Evolutionary conservation across 108 stramenopile genomes (phyloP).

Genomic region (Nitzschia sp.): DNA sequence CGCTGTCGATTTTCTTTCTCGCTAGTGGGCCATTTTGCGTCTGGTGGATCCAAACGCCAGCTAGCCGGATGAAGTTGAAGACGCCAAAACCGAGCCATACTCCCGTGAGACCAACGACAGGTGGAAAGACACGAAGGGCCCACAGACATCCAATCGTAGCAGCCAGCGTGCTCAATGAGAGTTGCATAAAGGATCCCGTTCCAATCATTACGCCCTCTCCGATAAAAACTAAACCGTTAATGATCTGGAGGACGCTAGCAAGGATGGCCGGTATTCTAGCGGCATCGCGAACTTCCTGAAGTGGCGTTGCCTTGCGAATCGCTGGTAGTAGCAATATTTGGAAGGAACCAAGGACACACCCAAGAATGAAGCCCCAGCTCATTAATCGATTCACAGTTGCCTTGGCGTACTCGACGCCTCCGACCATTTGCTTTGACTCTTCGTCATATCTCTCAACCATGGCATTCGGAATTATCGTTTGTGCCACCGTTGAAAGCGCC

Average conservation of each 20-base stretch:
- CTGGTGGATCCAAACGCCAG: conserved; percentile 82
- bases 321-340: conserved; percentile 76
- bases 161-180: conserved; percentile 68
- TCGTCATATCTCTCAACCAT: conserved; percentile 67
- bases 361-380: conserved; percentile 82
- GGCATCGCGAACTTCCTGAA: conserved; percentile 83
- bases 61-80: conserved; percentile 71
- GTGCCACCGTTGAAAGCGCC: conserved; percentile 80
- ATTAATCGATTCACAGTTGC: conserved; percentile 75
- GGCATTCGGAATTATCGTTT: conserved; percentile 83
- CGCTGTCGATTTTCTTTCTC: conserved; percentile 35
- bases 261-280: conserved; percentile 75
- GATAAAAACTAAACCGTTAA: conserved; percentile 88
- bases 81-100: conserved; percentile 89
- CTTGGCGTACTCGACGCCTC: conserved; percentile 64
- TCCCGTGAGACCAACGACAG: conserved; percentile 66
- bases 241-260: conserved; percentile 78
- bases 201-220: conserved; percentile 78
- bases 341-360: conserved; percentile 58
- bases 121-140: conserved; percentile 67
- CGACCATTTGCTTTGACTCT: conserved; percentile 40
- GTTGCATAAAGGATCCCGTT: conserved; percentile 69
- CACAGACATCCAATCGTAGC: conserved; percentile 73
- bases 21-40: conserved; percentile 63
- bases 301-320: conserved; percentile 73